Evolutionary conservation across 345 rosid species (phyloP), one percentile per base, ranked within the genome.

Genomic region (Citrus inodora): DNA sequence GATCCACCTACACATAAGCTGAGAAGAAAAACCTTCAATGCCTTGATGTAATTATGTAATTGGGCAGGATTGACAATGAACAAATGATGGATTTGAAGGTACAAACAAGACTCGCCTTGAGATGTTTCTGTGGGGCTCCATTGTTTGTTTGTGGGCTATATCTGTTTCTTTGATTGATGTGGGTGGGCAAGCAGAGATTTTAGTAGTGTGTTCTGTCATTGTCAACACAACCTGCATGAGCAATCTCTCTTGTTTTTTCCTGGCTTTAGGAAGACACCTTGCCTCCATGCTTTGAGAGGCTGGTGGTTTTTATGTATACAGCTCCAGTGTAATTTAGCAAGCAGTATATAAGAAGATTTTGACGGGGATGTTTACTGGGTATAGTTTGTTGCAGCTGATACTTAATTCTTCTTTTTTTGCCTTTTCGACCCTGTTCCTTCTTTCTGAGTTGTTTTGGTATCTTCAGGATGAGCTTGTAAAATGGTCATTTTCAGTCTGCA

Each of bases 241-340:
- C 30, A 55, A 42, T 7, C 58, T 30, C 70, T 17, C 27, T 17
- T 68, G 82, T 73, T 38, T 28, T 68, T 77, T 60, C 61, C 71
- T n/a, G 70, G 65, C 48, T 70, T 79, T 56, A 40, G 76, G 71
- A 76, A 71, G 69, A 79, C 80, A 25, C 17, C 8, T 19, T 0
- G 22, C 70, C 76, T 67, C 76, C 78, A 78, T 19, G 76, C 63
- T 40, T 79, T 35, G 42, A 38, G 77, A 81, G 81, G 64, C 38
- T 65, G 83, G 75, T 74, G 56, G 76, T 77, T 58, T 80, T 33
- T 77, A 82, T 75, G 60, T 71, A 82, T 58, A 77, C 85, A 85
- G 79, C 81, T 84, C 80, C 67, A 77, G 40, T 85, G 89, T 87
- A 89, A 85, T 86, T 78, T 87, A 84, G 82, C 69, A 70, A 83